A percentile compares a stretch with the other conserved stretches of the same genome.
Conservation (phyloP, 805 yeast species). For the Middelhovenomyces tepae region DNA sequence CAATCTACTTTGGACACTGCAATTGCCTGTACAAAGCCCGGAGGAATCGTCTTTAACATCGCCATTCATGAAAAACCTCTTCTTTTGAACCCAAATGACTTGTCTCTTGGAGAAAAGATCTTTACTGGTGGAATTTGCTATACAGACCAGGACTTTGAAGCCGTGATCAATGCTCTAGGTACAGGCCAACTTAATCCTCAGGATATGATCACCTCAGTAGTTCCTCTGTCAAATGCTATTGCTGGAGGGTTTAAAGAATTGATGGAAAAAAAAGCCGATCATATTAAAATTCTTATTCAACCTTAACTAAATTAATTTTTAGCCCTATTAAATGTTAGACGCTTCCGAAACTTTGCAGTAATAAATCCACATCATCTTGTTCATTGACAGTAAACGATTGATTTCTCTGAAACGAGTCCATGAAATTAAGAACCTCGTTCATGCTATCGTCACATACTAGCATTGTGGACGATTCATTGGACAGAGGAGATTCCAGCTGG, state of each 20-base stretch:
- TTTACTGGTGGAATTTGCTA: conserved; percentile 56
- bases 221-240: conserved; percentile 40
- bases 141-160: conserved; percentile 44
- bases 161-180: conserved; percentile 43
- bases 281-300: conserved; percentile 45
- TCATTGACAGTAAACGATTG: too few species aligned
- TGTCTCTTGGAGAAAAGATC: conserved; percentile 46
- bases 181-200: conserved; percentile 35
- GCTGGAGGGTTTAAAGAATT: conserved; percentile 45
- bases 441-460: too few species aligned
- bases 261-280: conserved; percentile 41
- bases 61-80: conserved; percentile 53
- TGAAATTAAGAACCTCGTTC: too few species aligned
- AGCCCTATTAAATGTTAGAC: too few species aligned
- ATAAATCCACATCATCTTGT: too few species aligned
- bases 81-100: conserved; percentile 45
- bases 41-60: conserved; percentile 53
- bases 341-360: too few species aligned
- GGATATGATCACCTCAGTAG: conserved; percentile 44
- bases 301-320: conserved; percentile 32
- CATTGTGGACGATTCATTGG: too few species aligned
- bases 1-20: conserved; percentile 46
- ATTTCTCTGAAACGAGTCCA: too few species aligned
- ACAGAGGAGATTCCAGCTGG: too few species aligned
- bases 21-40: conserved; percentile 39